Evolutionary conservation across 768 basidiomycete genomes (phyloP), one percentile per base, ranked within the genome.

Genomic region (Tylopilus intermedius): DNA sequence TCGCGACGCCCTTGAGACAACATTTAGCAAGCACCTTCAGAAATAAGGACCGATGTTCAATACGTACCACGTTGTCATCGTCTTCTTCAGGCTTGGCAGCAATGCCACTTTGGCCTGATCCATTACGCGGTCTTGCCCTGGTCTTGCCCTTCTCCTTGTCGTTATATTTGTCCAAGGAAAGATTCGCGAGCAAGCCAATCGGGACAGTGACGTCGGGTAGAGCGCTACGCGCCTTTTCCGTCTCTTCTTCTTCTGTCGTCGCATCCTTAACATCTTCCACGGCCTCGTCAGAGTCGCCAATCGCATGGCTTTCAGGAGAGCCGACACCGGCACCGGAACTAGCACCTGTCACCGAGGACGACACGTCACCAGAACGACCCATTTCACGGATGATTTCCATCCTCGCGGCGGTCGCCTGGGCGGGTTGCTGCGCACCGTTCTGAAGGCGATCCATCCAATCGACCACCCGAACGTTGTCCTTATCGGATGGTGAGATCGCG

Each of bases 361-460:
- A 1, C 3, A 37, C 10, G 2, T 50, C 42, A 2, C 62, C 59
- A 8, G 76, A 59, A 22, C 73, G 76, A 22, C 60, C 45, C 58
- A 71, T 56, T 42, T 67, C 65, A 2, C 63, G 63, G 13, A 69
- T 57, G 21, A 70, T 63, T 13, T 69, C 56, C 53, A 60, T 51
- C 21, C 68, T 50, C 5, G 61, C 61, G 3, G 62, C 57, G 4
- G 66, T 71, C 43, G 72, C 71, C 13, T 76, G 75, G 4, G 76
- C 76, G 2, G 72, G 70, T 15, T 75, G 74, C 32, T 76, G 79
- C 42, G 84, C 76, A 56, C 81, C 81, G 0, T 78, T 75, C 64
- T 86, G 80, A 0, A 87, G 72, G 5, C 81, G 80, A 56, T 89
- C 84, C 51, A 90, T 75, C 87, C 88, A 90, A 8, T 80, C 84